Conservation (phyloP, 31 red algal species). For the Endocladia muricata region DNA sequence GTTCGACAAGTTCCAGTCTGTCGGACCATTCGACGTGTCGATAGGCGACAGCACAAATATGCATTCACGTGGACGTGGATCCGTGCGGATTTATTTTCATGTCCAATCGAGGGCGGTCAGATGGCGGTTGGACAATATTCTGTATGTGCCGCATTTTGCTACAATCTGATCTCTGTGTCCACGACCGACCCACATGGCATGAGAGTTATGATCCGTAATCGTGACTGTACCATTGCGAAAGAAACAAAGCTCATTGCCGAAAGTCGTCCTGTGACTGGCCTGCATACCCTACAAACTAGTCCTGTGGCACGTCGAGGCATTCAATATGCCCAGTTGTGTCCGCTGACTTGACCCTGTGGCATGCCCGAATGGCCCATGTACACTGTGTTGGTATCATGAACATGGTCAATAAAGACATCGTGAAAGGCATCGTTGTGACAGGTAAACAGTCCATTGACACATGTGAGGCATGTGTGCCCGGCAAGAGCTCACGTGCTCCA, state of each 20-base stretch:
- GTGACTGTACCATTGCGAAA: neutral
- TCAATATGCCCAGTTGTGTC: neutral
- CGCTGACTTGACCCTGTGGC: constrained; percentile 6
- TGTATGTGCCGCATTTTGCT: neutral
- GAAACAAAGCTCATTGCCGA: neutral
- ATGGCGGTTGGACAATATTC: neutral
- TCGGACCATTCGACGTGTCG: neutral
- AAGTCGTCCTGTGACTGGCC: neutral
- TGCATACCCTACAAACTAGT: neutral
- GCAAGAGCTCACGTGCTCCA: constrained; percentile 5
- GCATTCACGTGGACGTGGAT: neutral
- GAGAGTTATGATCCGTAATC: neutral
- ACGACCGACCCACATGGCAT: neutral
- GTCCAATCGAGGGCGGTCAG: neutral
- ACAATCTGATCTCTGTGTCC: no score
- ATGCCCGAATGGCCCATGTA: constrained; percentile 23
- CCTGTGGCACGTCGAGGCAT: neutral
- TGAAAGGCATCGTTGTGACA: neutral
- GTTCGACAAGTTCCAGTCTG: neutral
- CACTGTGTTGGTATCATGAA: constrained; percentile 7
- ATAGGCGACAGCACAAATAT: neutral
- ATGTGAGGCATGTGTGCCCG: constrained; percentile 3
- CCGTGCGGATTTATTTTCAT: neutral
- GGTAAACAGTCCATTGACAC: neutral
- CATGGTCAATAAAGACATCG: no score